A percentile compares a stretch with the other conserved stretches of the same genome.
Conservation (phyloP, 2,329 filamentous ascomycete genomes). For the Botrytis byssoidea region DNA sequence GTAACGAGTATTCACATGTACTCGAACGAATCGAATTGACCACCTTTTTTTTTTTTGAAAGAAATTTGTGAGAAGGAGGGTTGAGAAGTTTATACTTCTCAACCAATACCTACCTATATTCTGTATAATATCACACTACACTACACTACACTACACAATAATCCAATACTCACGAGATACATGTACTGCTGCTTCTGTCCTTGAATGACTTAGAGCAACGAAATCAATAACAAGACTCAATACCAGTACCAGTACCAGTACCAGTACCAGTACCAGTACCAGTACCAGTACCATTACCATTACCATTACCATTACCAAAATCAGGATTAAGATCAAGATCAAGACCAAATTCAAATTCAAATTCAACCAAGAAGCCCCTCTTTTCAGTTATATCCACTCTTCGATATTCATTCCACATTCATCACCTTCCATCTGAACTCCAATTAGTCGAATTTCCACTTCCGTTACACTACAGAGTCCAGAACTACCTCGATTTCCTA, state of each 20-base stretch:
- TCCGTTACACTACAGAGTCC: conserved; percentile 12
- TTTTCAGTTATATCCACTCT: conserved; percentile 14
- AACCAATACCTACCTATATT: background rate
- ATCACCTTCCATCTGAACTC: conserved; percentile 10
- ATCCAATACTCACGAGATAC: background rate
- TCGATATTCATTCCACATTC: background rate
- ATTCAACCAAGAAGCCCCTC: conserved; percentile 9
- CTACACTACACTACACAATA: background rate
- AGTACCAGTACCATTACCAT: background rate
- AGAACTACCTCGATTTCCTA: conserved; percentile 12
- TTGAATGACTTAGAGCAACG: background rate
- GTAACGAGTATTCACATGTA: background rate
- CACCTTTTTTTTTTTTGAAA: background rate
- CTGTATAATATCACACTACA: conserved; percentile 3
- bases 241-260: background rate
- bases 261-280: background rate
- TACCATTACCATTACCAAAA: background rate
- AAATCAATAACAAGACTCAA: background rate
- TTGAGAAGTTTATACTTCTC: background rate
- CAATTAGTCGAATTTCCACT: conserved; percentile 6
- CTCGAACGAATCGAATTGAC: background rate
- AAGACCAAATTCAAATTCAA: background rate
- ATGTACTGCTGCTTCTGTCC: conserved; percentile 3
- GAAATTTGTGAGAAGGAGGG: background rate
- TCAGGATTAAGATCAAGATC: background rate